These are phyloP conservation scores for Sugiyamaella japonica DNA, from an alignment of 1,139 yeast species.

Conservation along the genomic window DNA sequence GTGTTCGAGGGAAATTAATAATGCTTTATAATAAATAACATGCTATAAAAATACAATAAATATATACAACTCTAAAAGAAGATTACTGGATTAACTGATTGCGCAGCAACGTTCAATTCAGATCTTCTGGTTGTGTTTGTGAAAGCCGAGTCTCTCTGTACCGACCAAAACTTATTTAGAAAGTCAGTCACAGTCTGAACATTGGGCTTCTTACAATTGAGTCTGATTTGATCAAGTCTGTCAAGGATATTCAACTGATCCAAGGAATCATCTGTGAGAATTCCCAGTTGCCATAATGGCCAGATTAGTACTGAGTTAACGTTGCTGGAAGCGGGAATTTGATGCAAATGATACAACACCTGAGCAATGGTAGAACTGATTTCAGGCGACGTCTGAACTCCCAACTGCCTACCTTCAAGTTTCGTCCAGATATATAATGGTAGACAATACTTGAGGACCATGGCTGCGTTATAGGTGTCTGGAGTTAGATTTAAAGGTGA, in stretches of 20 bases:
- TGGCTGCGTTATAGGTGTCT: constrained; percentile 23
- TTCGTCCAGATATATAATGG: constrained; percentile 23
- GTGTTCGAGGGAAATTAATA: background rate
- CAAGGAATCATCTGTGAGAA: constrained; percentile 22
- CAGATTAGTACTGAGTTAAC: constrained; percentile 21
- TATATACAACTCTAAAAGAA: constrained; percentile 13
- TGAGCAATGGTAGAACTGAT: constrained; percentile 18
- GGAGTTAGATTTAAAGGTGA: constrained; percentile 18
- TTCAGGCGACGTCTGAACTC: constrained; percentile 17
- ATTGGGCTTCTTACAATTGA: constrained; percentile 21
- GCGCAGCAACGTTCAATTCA: constrained; percentile 2
- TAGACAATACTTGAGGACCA: constrained; percentile 22
- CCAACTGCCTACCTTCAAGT: constrained; percentile 25
- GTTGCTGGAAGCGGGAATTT: constrained; percentile 20
- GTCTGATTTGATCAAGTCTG: constrained; percentile 22
- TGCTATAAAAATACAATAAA: background rate
- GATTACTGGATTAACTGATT: constrained; percentile 18
- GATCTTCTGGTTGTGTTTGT: constrained; percentile 20
- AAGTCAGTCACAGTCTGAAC: constrained; percentile 24
- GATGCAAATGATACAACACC: constrained; percentile 20
- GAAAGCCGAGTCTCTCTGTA: constrained; percentile 22
- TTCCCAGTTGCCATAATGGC: constrained; percentile 32
- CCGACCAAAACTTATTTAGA: constrained; percentile 26
- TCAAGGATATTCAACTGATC: constrained; percentile 23
- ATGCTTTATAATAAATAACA: constrained; percentile 4